Evolutionary conservation across 2,329 filamentous ascomycete species (phyloP).

Genomic region (Colletotrichum noveboracense): DNA sequence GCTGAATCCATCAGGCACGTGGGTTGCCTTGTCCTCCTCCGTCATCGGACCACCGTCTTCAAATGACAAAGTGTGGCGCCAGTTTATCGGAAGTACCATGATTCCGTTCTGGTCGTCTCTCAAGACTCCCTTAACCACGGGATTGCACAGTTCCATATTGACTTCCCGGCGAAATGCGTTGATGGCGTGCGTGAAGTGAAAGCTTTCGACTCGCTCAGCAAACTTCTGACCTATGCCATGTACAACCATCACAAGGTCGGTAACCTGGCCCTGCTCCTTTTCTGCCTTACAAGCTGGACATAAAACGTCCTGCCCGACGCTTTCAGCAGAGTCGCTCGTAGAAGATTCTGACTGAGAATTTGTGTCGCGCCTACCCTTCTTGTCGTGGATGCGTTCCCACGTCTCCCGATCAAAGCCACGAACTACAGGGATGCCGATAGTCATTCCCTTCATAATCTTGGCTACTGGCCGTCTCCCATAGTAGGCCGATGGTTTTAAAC

Average conservation of each 20-base stretch:
- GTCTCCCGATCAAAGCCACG: constrained; percentile 81
- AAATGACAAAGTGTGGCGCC: constrained; percentile 87
- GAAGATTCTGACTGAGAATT: constrained; percentile 25
- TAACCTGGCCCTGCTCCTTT: constrained; percentile 72
- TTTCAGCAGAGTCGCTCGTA: constrained; percentile 19
- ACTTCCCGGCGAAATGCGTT: constrained; percentile 87
- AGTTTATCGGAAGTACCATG: constrained; percentile 94
- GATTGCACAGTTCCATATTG: constrained; percentile 80
- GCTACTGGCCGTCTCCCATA: constrained; percentile 81
- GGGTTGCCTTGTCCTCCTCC: constrained; percentile 56
- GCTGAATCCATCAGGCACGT: constrained; percentile 62
- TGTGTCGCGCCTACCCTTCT: constrained; percentile 39
- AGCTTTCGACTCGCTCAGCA: constrained; percentile 92
- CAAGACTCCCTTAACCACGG: constrained; percentile 76
- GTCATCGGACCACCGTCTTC: constrained; percentile 75
- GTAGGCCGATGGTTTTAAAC: constrained; percentile 82
- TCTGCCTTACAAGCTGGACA: constrained; percentile 69
- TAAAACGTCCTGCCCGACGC: constrained; percentile 22
- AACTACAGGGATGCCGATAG: constrained; percentile 85
- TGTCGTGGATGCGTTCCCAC: constrained; percentile 76
- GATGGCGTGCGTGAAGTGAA: constrained; percentile 95
- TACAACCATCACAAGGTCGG: constrained; percentile 87
- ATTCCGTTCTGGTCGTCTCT: constrained; percentile 83
- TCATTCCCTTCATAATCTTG: constrained; percentile 83
- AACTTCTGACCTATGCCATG: constrained; percentile 98